A percentile compares a stretch with the other conserved stretches of the same genome.
phyloP scores from a whole-genome alignment of 345 rosid species.

The Jatropha curcas region DNA sequence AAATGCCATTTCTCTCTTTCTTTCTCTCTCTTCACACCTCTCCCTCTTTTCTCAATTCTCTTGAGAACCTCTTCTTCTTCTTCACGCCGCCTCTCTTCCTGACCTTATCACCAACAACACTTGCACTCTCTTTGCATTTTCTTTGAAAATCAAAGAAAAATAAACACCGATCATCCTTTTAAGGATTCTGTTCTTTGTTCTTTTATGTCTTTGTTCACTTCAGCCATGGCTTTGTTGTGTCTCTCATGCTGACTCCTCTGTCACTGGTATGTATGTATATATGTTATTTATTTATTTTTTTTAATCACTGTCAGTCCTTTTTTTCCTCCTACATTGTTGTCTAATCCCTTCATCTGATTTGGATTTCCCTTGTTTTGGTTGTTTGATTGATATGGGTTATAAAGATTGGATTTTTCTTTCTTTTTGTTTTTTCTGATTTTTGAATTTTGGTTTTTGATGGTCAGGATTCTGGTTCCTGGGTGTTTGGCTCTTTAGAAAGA shows the following conservation, averaged over 20 bases:
- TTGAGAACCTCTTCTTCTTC: slow-evolving; percentile 47
- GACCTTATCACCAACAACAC: slow-evolving; percentile 26
- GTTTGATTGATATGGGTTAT: slow-evolving; percentile 19
- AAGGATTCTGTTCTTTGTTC: background rate
- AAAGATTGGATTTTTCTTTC: slow-evolving; percentile 25
- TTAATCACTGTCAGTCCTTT: slow-evolving; percentile 12
- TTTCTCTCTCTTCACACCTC: background rate
- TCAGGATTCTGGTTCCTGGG: slow-evolving; percentile 21
- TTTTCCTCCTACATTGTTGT: slow-evolving; percentile 16
- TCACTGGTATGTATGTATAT: slow-evolving; percentile 23
- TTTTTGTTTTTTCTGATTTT: background rate
- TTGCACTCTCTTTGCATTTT: slow-evolving; percentile 47
- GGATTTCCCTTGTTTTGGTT: slow-evolving; percentile 19
- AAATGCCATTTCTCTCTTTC: background rate
- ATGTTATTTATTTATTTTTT: too few relatives aligned
- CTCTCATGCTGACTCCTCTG: slow-evolving; percentile 31
- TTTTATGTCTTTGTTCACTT: background rate
- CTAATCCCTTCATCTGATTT: slow-evolving; percentile 21
- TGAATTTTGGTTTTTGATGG: slow-evolving; percentile 17
- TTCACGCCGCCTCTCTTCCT: slow-evolving; percentile 67
- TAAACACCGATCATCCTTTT: slow-evolving; percentile 12
- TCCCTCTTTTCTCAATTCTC: background rate
- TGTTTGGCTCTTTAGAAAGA: slow-evolving; percentile 14
- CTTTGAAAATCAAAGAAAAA: slow-evolving; percentile 21
- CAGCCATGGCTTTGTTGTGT: slow-evolving; percentile 16